Evolutionary conservation across 2,329 filamentous ascomycete species (phyloP), one percentile per base, ranked within the genome.

Genomic region (Claviceps arundinis): DNA sequence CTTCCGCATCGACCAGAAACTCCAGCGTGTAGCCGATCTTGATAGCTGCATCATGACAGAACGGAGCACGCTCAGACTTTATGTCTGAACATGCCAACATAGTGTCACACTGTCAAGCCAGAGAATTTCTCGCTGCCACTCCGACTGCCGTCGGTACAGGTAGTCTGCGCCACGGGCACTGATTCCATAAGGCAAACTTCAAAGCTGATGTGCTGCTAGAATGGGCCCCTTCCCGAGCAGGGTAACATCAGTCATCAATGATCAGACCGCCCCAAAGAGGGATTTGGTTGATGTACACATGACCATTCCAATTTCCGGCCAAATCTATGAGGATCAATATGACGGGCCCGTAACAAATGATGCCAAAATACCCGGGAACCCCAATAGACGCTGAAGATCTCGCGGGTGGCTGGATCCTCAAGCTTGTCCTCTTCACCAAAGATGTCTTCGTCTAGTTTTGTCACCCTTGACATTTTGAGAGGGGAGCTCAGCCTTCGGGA

Each of bases 51-150:
- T 3, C 1, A 46, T 11, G 50, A 8, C 44, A 41, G 16, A 2
- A 16, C 4, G 50, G 17, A 50, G 53, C 55, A 22, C 54, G 49
- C 3, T 46, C 26, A 0, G 26, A 24, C 13, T 7, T 24, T n/a
- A n/a, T 2, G 51, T 48, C 17, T 55, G 56, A 17, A 14, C 9
- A 54, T 19, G 1, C 58, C 59, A 14, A 50, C 57, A 34, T 54
- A 61, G 38, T 54, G 22, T 22, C 19, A 22, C 19, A 22, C 19
- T 50, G 42, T 60, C 56, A 14, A 61, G 49, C 37, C 54, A 56
- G 4, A 30, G 6, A 4, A 52, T 22, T 47, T 60, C 59, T 16
- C 50, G 37, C 5, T 45, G 24, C 58, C 57, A 58, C 5, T 48
- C 3, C 0, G 34, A 5, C 11, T 42, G 49, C 9, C 54, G 38